phyloP scores from a whole-genome alignment of 345 rosid genomes.

The Eucalyptus erythrocorys region DNA sequence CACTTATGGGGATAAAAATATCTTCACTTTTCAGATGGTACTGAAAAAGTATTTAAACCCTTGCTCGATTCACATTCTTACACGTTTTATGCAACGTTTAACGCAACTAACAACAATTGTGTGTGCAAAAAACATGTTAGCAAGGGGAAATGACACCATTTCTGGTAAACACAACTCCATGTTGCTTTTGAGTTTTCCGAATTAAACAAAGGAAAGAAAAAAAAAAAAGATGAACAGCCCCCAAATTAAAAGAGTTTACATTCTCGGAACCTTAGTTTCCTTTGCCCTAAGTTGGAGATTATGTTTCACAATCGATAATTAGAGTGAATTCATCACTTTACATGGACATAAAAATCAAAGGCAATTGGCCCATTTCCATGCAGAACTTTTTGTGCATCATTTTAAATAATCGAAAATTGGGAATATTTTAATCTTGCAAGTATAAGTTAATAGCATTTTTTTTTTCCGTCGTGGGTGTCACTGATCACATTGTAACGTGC shows the following conservation, averaged over 20 bases:
- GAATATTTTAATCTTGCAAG: neutral
- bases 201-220: rapidly evolving
- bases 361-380: rapidly evolving
- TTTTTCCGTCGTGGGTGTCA: neutral
- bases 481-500: neutral
- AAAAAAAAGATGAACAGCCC: neutral
- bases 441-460: neutral
- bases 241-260: neutral
- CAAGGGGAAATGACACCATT: neutral
- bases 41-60: rapidly evolving
- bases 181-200: neutral
- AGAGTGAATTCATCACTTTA: neutral
- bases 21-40: neutral
- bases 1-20: neutral
- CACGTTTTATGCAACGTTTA: rapidly evolving
- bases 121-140: neutral
- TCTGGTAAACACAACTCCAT: neutral
- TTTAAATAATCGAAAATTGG: neutral
- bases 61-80: neutral
- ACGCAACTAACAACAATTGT: neutral
- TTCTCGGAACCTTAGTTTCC: rapidly evolving
- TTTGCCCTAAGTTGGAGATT: neutral
- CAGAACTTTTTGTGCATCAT: neutral
- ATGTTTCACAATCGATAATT: neutral
- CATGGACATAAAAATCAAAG: neutral